These are phyloP conservation scores for Somion occarium DNA, from an alignment of 1,284 basidiomycete genomes.

Conservation along the genomic window DNA sequence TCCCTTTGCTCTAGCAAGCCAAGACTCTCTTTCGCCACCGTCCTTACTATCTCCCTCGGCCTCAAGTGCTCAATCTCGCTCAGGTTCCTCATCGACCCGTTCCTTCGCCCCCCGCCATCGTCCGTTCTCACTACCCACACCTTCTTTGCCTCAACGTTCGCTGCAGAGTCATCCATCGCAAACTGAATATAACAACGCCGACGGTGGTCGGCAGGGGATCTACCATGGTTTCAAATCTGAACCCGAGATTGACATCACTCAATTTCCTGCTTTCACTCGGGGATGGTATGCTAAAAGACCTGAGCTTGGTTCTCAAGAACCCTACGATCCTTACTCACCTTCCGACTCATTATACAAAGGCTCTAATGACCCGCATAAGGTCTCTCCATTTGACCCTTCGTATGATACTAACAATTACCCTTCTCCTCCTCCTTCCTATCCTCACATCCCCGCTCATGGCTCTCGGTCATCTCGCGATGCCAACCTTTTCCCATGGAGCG, in stretches of 20 bases:
- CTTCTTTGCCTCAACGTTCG: conserved; percentile 20
- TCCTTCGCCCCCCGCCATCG: conserved; percentile 24
- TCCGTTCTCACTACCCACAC: conserved; percentile 46
- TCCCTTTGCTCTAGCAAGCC: conserved; percentile 34
- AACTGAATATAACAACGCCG: conserved; percentile 8
- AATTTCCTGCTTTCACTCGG: conserved; percentile 58
- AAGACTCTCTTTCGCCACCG: conserved; percentile 35
- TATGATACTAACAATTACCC: conserved; percentile 20
- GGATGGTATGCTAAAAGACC: conserved; percentile 45
- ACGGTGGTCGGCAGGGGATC: conserved; percentile 11
- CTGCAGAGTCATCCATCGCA: conserved; percentile 20
- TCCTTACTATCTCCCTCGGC: conserved; percentile 48
- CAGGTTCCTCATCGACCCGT: conserved; percentile 24
- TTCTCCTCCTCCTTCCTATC: conserved; percentile 26
- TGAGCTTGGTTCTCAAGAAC: conserved; percentile 4
- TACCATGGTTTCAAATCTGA: conserved; percentile 20
- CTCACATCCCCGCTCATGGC: conserved; percentile 16
- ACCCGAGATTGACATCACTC: conserved; percentile 50
- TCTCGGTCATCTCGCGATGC: conserved; percentile 23
- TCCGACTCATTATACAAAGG: conserved; percentile 11
- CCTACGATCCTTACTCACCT: conserved; percentile 17
- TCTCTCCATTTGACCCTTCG: conserved; percentile 28
- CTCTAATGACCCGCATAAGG: conserved; percentile 10
- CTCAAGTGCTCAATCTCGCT: conserved; percentile 29
- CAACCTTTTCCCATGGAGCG: conserved; percentile 21